Conservation (phyloP, 805 yeast species). For the Kurtzmaniella fragi region DNA sequence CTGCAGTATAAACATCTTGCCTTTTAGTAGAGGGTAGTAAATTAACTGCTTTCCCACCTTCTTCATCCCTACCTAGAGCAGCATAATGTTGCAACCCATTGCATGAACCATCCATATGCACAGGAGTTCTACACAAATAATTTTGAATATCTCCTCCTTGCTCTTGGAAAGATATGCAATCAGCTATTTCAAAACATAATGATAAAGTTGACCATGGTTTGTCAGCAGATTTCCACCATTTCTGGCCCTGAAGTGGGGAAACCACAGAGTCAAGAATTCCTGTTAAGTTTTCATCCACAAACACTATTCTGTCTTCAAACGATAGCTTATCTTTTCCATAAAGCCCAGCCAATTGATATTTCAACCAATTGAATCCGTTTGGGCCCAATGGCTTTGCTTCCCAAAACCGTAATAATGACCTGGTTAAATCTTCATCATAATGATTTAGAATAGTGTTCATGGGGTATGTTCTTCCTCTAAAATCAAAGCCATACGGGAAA, state of each 20-base stretch:
- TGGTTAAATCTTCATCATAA: conserved; percentile 29
- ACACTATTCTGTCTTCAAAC: conserved; percentile 19
- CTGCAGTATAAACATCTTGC: conserved; percentile 29
- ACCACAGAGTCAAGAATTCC: conserved; percentile 22
- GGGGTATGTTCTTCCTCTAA: conserved; percentile 39
- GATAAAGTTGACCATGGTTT: conserved; percentile 37
- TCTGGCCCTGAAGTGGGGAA: conserved; percentile 17
- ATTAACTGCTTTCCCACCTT: conserved; percentile 38
- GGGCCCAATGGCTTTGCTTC: conserved; percentile 29
- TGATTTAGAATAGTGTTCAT: conserved; percentile 29
- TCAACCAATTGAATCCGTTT: conserved; percentile 32
- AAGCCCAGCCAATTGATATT: conserved; percentile 33
- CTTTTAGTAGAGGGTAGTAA: conserved; percentile 14
- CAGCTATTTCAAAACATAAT: conserved; percentile 26
- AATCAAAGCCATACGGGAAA: conserved; percentile 35
- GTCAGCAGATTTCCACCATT: conserved; percentile 36
- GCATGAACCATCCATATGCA: conserved; percentile 43
- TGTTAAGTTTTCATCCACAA: conserved; percentile 17
- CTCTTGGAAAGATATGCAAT: conserved; percentile 11
- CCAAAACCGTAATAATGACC: conserved; percentile 36
- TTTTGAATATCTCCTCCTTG: conserved; percentile 15
- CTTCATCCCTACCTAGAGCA: conserved; percentile 32
- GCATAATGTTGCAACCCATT: conserved; percentile 45
- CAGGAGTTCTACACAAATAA: conserved; percentile 26
- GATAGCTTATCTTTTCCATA: conserved; percentile 25